A percentile compares a stretch with the other conserved stretches of the same genome.
Conservation (phyloP, 306 rosid genomes). For the Quercus variabilis region DNA sequence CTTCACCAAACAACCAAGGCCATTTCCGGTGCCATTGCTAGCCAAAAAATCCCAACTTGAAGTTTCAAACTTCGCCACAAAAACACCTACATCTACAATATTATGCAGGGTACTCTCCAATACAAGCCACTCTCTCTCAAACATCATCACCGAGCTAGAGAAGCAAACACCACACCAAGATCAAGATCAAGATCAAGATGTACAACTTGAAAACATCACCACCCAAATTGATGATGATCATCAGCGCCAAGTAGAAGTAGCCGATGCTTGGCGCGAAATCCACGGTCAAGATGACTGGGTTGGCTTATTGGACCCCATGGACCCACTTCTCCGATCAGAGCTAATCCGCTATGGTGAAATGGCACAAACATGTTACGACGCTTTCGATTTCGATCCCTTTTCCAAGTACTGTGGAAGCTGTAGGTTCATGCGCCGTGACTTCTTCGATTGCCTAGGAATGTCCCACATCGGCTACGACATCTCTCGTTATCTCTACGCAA, state of each 20-base stretch:
- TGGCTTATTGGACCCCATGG: slow-evolving; percentile 70
- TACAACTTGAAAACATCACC: neutral
- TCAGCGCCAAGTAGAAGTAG: slow-evolving; percentile 10
- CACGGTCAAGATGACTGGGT: slow-evolving; percentile 74
- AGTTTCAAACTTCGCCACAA: neutral
- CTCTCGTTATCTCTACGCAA: slow-evolving; percentile 73
- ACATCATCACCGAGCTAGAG: slow-evolving; percentile 28
- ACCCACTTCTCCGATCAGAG: slow-evolving; percentile 54
- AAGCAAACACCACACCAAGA: neutral
- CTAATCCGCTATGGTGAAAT: slow-evolving; percentile 81
- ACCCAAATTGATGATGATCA: neutral
- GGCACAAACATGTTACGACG: slow-evolving; percentile 89
- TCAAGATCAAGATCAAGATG: neutral
- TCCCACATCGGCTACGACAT: slow-evolving; percentile 38
- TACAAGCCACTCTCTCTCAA: slow-evolving; percentile 18
- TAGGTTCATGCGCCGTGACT: slow-evolving; percentile 35
- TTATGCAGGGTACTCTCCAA: slow-evolving; percentile 18
- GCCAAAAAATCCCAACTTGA: neutral
- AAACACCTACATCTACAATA: neutral
- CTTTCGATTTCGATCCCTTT: slow-evolving; percentile 75
- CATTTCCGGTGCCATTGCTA: neutral
- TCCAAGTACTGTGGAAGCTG: slow-evolving; percentile 86
- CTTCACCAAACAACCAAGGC: slow-evolving; percentile 3
- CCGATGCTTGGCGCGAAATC: slow-evolving; percentile 60
- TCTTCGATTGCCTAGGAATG: slow-evolving; percentile 41